Conservation (phyloP, 2,329 filamentous ascomycete genomes). For the Epichloe sp. region DNA sequence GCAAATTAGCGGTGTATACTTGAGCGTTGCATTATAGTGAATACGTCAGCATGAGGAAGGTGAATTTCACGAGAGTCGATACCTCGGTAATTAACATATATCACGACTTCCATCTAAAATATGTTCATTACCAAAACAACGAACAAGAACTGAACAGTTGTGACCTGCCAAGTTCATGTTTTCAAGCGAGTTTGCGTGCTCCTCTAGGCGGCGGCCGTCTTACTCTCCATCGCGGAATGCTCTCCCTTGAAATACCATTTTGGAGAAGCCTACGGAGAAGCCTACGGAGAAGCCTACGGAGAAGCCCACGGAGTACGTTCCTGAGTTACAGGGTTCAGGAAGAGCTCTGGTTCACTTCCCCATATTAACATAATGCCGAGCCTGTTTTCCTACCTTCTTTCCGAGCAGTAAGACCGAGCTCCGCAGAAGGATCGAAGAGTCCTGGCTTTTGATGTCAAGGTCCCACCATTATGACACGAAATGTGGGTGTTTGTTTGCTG, state of each 20-base stretch:
- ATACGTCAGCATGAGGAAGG: too few relatives aligned
- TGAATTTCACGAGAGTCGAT: too few relatives aligned
- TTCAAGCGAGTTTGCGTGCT: neutral
- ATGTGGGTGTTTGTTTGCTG: constrained; percentile 15
- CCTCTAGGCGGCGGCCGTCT: neutral
- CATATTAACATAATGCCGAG: neutral
- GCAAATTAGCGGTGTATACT: neutral
- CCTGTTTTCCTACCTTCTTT: constrained; percentile 8
- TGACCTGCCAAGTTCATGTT: neutral
- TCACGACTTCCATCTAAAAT: too few relatives aligned
- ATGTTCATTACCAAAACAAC: too few relatives aligned
- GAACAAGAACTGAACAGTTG: too few relatives aligned
- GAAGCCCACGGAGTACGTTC: neutral
- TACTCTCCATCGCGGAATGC: too few relatives aligned
- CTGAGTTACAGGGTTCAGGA: neutral
- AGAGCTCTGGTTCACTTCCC: neutral
- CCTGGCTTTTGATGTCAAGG: constrained; percentile 2
- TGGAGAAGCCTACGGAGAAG: too few relatives aligned
- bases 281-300: too few relatives aligned
- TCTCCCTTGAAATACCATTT: neutral
- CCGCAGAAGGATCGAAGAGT: neutral
- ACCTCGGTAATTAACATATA: too few relatives aligned
- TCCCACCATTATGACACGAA: constrained; percentile 11
- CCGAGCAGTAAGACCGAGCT: constrained; percentile 12
- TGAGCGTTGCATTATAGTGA: too few relatives aligned